A percentile compares a stretch with the other conserved stretches of the same genome.
phyloP scores from a whole-genome alignment of 1,284 basidiomycete species.

The Pseudozyma thailandica region DNA sequence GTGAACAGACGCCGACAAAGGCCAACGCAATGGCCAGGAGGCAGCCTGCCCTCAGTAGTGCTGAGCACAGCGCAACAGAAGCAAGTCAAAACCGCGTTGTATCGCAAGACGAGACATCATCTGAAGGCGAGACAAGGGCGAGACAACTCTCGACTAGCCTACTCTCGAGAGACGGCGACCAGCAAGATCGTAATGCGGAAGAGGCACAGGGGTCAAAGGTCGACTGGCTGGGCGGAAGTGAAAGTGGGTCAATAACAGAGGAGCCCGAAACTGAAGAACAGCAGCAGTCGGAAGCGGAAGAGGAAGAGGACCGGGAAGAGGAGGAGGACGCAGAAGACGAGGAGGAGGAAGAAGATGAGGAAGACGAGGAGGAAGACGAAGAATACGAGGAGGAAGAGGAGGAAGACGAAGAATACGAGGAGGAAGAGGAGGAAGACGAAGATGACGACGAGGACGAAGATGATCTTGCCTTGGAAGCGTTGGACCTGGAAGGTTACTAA shows the following conservation, averaged over 20 bases:
- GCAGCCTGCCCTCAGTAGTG: neutral
- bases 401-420: slow-evolving; percentile 40
- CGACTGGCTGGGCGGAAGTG: neutral
- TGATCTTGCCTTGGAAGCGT: slow-evolving; percentile 96
- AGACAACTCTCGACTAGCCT: neutral
- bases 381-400: slow-evolving; percentile 41
- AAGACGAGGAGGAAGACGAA: slow-evolving; percentile 19
- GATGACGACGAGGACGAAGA: slow-evolving; percentile 92
- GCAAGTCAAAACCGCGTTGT: neutral
- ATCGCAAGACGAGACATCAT: too few relatives aligned
- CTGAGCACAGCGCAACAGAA: neutral
- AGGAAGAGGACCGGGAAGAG: slow-evolving; percentile 1
- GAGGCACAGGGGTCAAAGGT: neutral
- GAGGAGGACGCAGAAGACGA: slow-evolving; percentile 10
- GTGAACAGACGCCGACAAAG: slow-evolving; percentile 45
- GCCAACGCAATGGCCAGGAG: slow-evolving; percentile 8
- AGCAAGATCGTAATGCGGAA: neutral
- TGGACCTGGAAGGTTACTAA: slow-evolving; percentile 77
- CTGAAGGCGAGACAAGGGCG: too few relatives aligned
- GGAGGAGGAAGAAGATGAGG: slow-evolving; percentile 20
- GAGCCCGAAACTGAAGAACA: neutral
- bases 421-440: slow-evolving; percentile 81
- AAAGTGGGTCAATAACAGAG: neutral
- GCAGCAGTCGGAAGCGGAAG: neutral
- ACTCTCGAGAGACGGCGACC: neutral